A percentile compares a stretch with the other conserved stretches of the same genome.
These are phyloP conservation scores for Boletus subparvulus DNA, from an alignment of 768 basidiomycete genomes.

Conservation along the genomic window DNA sequence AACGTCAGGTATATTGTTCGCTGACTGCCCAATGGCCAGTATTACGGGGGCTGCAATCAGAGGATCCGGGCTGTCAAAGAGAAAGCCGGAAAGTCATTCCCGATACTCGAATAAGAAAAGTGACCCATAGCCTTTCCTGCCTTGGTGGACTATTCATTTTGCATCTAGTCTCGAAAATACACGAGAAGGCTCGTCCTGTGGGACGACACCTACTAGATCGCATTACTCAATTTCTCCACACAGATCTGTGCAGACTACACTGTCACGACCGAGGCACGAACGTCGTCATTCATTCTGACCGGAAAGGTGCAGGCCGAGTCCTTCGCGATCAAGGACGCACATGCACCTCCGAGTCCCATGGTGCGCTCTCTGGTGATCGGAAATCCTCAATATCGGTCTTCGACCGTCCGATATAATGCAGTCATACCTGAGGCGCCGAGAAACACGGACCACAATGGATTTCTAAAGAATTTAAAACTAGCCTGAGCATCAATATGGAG, in stretches of 20 bases:
- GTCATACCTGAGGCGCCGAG: neutral
- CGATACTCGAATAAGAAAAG: neutral
- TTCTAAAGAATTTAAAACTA: neutral
- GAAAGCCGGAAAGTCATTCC: neutral
- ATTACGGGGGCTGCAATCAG: neutral
- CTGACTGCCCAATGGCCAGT: neutral
- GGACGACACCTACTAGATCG: neutral
- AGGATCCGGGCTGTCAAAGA: neutral
- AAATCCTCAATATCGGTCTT: neutral
- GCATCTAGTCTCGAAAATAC: neutral
- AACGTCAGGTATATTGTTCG: neutral
- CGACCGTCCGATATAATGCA: neutral
- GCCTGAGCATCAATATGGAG: neutral
- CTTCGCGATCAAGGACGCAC: neutral
- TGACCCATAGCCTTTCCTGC: too few relatives aligned
- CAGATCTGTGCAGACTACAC: neutral
- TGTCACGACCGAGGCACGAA: neutral
- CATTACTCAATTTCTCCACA: neutral
- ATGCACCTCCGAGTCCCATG: neutral
- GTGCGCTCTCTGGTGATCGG: neutral
- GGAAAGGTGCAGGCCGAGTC: neutral
- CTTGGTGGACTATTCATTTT: neutral
- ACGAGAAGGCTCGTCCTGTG: neutral
- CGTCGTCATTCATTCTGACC: neutral
- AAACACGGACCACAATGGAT: neutral